Conservation (phyloP, 1,139 yeast species). For the Yamadazyma songkhlaensis region DNA sequence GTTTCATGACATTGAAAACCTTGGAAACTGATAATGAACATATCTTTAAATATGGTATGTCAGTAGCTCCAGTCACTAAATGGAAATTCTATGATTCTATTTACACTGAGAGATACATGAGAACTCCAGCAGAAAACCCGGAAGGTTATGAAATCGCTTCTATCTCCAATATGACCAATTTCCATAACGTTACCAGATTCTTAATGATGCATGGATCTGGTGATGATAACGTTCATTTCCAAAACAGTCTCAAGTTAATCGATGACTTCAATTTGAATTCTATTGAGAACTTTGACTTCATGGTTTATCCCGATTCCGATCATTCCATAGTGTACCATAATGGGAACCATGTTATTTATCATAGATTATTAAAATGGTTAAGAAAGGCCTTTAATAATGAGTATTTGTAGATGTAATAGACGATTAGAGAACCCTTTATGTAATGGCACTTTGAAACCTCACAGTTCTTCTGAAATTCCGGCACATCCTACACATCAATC, state of each 20-base stretch:
- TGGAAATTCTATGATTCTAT: constrained; percentile 76
- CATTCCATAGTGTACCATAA: constrained; percentile 71
- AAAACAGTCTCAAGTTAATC: constrained; percentile 61
- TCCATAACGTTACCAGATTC: constrained; percentile 55
- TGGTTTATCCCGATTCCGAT: constrained; percentile 77
- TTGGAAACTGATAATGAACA: constrained; percentile 63
- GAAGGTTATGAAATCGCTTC: constrained; percentile 55
- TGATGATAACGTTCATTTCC: constrained; percentile 81
- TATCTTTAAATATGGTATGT: constrained; percentile 64
- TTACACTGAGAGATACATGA: constrained; percentile 78
- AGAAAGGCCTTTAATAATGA: constrained; percentile 21
- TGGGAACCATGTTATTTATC: constrained; percentile 64
- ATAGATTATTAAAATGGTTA: constrained; percentile 61
- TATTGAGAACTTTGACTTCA: constrained; percentile 69
- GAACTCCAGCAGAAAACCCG: constrained; percentile 61
- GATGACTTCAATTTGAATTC: constrained; percentile 57
- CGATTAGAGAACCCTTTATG: too few relatives aligned
- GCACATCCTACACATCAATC: too few relatives aligned
- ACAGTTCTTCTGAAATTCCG: too few relatives aligned
- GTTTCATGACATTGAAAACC: constrained; percentile 71
- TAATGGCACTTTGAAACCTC: too few relatives aligned
- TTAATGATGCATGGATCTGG: constrained; percentile 78
- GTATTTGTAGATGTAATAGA: constrained; percentile 3
- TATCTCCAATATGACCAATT: constrained; percentile 47
- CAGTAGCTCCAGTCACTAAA: constrained; percentile 81